These are phyloP conservation scores for Dactylellina haptotyla DNA, from an alignment of 2,329 filamentous ascomycete genomes.

Conservation along the genomic window DNA sequence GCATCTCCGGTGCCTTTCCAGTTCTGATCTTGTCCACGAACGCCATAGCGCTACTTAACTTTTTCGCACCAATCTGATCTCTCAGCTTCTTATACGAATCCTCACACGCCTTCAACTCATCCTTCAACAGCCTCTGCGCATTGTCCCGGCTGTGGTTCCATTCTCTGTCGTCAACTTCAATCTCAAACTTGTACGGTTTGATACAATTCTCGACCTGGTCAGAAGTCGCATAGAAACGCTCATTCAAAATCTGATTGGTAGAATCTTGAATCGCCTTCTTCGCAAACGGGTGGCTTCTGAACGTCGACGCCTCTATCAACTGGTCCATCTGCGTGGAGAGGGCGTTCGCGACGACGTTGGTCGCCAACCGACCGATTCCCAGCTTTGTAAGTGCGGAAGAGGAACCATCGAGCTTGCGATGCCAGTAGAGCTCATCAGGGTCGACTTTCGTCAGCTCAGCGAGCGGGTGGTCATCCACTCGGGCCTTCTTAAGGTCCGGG, in stretches of 20 bases:
- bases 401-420: conserved; percentile 90
- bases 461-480: conserved; percentile 73
- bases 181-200: conserved; percentile 98
- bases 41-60: conserved; percentile 85
- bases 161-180: conserved; percentile 90
- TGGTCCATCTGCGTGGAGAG: conserved; percentile 84
- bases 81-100: conserved; percentile 79
- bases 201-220: conserved; percentile 99
- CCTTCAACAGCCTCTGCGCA: conserved; percentile 80
- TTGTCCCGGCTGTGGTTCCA: conserved; percentile 89
- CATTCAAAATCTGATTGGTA: conserved; percentile 86
- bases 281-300: conserved; percentile 89
- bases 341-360: conserved; percentile 87
- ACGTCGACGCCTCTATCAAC: conserved; percentile 82
- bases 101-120: conserved; percentile 86
- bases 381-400: conserved; percentile 90
- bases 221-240: conserved; percentile 94
- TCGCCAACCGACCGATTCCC: conserved; percentile 90
- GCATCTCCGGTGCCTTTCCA: conserved; percentile 83
- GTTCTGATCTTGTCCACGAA: conserved; percentile 87
- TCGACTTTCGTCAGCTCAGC: conserved; percentile 84
- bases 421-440: conserved; percentile 88
- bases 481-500: conserved; percentile 74
- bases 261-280: conserved; percentile 92
- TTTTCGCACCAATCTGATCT: conserved; percentile 79